Conservation (phyloP, 2,329 filamentous ascomycete genomes). For the Pseudopyricularia javanii region DNA sequence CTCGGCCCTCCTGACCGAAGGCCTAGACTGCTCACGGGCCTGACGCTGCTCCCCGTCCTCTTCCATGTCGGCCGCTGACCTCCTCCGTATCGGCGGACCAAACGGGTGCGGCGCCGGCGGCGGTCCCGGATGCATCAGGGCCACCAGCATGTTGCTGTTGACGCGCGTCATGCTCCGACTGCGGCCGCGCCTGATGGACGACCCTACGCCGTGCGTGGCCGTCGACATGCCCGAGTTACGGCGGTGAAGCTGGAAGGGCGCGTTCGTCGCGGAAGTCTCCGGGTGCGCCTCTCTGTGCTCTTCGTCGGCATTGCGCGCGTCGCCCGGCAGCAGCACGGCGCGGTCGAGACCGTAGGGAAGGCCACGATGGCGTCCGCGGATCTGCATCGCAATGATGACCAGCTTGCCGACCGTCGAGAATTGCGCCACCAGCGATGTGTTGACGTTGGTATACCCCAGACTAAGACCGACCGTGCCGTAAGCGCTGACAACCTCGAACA, state of each 20-base stretch:
- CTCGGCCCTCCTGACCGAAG: neutral
- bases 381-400: constrained; percentile 56
- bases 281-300: constrained; percentile 22
- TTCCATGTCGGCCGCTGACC: neutral
- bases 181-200: constrained; percentile 13
- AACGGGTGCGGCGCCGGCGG: constrained; percentile 5
- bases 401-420: constrained; percentile 65
- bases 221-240: constrained; percentile 22
- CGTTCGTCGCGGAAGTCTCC: constrained; percentile 11
- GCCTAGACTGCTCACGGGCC: neutral
- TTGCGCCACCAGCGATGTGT: constrained; percentile 72
- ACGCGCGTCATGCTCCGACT: constrained; percentile 26
- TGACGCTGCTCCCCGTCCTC: neutral
- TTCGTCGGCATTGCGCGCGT: constrained; percentile 41
- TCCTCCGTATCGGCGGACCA: neutral
- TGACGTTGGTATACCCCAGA: constrained; percentile 63
- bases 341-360: constrained; percentile 54
- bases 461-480: constrained; percentile 92
- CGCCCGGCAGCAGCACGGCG: constrained; percentile 46
- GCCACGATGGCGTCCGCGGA: constrained; percentile 57
- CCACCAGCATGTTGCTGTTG: constrained; percentile 29
- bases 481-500: constrained; percentile 82
- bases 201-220: constrained; percentile 13
- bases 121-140: constrained; percentile 36
- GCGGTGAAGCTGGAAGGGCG: constrained; percentile 16